Evolutionary conservation across 768 basidiomycete species (phyloP).

Genomic region (Suillus decipiens): DNA sequence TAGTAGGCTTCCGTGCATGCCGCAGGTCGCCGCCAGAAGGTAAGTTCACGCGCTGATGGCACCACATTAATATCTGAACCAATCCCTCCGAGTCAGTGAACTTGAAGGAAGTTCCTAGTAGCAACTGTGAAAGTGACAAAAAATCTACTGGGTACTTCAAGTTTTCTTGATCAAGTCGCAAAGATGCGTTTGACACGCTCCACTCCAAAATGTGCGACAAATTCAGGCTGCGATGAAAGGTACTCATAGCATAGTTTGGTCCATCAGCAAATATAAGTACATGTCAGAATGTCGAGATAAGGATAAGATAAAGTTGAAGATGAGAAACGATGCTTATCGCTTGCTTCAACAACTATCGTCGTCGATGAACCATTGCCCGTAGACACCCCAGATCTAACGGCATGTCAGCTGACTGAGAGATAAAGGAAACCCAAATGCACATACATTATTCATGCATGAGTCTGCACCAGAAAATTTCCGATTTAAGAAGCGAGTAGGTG

Average conservation of each 20-base stretch:
- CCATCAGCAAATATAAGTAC: neutral
- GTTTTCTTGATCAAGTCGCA: neutral
- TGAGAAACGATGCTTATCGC: neutral
- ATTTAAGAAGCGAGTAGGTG: slow-evolving; percentile 26
- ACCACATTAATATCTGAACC: neutral
- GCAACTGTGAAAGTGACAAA: neutral
- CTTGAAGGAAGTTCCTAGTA: neutral
- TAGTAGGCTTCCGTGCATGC: neutral
- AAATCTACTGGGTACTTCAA: no score
- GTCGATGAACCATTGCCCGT: slow-evolving; percentile 18
- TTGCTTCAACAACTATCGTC: slow-evolving; percentile 6
- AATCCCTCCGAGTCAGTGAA: neutral
- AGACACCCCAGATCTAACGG: slow-evolving; percentile 9
- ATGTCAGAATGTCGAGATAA: neutral
- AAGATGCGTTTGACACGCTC: neutral
- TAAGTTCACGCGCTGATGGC: neutral
- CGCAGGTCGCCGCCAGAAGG: neutral
- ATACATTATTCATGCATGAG: slow-evolving; percentile 1
- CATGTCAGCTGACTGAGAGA: neutral
- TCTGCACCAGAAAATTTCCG: slow-evolving; percentile 24
- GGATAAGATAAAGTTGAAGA: neutral
- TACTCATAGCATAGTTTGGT: neutral
- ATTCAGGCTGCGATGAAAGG: neutral
- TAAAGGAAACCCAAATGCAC: neutral
- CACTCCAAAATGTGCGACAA: neutral